A percentile compares a stretch with the other conserved stretches of the same genome.
phyloP scores from a whole-genome alignment of 345 rosid genomes.

The Clausena lansium region DNA sequence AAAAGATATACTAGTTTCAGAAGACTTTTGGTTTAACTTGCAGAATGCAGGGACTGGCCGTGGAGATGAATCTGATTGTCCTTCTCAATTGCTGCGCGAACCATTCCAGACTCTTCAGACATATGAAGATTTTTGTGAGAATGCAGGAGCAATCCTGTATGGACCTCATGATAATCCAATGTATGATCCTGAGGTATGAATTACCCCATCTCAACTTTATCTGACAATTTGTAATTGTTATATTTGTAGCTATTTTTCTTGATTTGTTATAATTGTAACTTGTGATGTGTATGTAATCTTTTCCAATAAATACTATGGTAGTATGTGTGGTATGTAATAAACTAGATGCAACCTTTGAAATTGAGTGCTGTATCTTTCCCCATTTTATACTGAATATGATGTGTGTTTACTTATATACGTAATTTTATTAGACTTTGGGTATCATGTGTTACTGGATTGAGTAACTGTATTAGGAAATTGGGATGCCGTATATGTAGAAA shows the following conservation, averaged over 20 bases:
- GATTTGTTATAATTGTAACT: not conserved
- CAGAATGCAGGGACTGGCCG: conserved; percentile 11
- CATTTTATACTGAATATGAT: not conserved
- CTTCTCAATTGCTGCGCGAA: conserved; percentile 13
- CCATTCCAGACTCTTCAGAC: conserved; percentile 19
- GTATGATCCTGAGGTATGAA: conserved; percentile 46
- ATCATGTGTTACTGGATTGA: not conserved
- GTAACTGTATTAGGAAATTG: not conserved
- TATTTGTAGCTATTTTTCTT: too few species aligned
- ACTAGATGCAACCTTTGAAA: not conserved
- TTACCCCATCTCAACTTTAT: too few species aligned
- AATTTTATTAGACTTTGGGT: not conserved
- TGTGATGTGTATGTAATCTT: not conserved
- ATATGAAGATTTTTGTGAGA: conserved; percentile 22
- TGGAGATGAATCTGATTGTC: conserved; percentile 12
- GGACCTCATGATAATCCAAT: conserved; percentile 19
- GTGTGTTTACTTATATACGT: not conserved
- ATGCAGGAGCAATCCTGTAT: conserved; percentile 6
- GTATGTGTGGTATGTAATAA: not conserved
- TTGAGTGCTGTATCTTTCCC: not conserved
- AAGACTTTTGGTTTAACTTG: not conserved
- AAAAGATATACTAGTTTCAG: not conserved
- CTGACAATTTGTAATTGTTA: too few species aligned
- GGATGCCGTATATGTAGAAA: not conserved
- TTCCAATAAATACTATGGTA: not conserved